Base-by-base conservation (phyloP, 1,284 basidiomycete species). In the Malassezia obtusa region DNA sequence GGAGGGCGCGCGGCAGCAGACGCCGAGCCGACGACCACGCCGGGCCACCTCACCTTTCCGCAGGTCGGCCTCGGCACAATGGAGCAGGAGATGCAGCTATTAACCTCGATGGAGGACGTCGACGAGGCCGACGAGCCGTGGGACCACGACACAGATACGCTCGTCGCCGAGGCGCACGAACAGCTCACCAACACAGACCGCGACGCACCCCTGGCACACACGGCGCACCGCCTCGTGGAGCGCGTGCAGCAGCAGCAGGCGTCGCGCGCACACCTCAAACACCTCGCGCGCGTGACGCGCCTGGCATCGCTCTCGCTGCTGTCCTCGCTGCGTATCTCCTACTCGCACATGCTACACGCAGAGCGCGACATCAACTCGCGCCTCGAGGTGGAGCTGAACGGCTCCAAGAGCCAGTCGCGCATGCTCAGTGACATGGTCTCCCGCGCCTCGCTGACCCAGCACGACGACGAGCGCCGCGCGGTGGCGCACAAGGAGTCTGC, bases 381-480 rank as follows among this genome's bases (percentile, higher is more conserved):
- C 12, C 59, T 68, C 19, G 67, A 70, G 26, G 69, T 65, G 37
- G 69, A 72, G 48, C 46, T 72, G n/a, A 61, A 63, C 5, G 69
- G 68, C 10, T 65, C 62, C 54, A 64, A 65, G 41, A 59, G 63
- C 0, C 67, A 70, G 45, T 67, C 68, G 38, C 60, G 61, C 44
- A 72, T 67, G 66, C 67, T 72, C 39, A 64, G 68, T 38, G 61
- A 60, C 11, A 51, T 67, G 48, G 55, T 71, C 25, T 62, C 56
- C 31, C 62, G 64, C 6, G 65, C 66, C 10, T 61, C 67, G 54
- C 59, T 60, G 7, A 50, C 55, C 32, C 40, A 51, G 8, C 51
- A 64, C n/a, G 62, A 63, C 21, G 61, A 15, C 50, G 58, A 37
- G 28, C 31, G 28, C 19, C 26, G 26, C 26, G 5, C 37, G 22